Evolutionary conservation across 176 grass and related monocot species (phyloP).

Genomic region (Triticum dicoccoides): DNA sequence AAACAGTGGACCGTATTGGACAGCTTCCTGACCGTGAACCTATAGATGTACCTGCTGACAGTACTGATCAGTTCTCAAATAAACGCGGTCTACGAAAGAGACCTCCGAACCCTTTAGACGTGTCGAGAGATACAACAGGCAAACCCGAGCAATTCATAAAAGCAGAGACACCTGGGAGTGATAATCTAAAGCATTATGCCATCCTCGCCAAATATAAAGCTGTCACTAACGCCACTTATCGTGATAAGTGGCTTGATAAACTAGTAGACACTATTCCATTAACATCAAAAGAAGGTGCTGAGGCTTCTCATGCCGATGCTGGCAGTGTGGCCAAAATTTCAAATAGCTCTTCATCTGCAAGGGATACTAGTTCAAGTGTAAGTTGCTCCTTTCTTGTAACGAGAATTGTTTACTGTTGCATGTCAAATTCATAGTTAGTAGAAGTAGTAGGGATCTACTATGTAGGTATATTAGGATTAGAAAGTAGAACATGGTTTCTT

Average conservation of each 20-base stretch:
- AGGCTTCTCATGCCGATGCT: constrained; percentile 34
- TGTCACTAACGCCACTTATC: constrained; percentile 49
- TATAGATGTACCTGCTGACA: constrained; percentile 53
- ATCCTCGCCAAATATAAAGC: constrained; percentile 69
- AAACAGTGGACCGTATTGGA: constrained; percentile 72
- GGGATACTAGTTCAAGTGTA: constrained; percentile 50
- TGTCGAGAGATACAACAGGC: constrained; percentile 40
- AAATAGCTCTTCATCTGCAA: constrained; percentile 33
- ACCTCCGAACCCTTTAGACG: constrained; percentile 55
- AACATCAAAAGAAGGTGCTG: constrained; percentile 49
- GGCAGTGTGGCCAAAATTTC: constrained; percentile 22
- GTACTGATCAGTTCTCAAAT: constrained; percentile 44
- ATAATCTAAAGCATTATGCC: constrained; percentile 48
- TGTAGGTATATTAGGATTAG: background rate
- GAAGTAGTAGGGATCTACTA: background rate
- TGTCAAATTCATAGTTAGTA: constrained; percentile 15
- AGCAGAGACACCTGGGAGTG: constrained; percentile 81
- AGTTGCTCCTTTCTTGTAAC: constrained; percentile 21
- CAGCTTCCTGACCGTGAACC: constrained; percentile 63
- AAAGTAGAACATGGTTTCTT: background rate
- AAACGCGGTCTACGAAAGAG: constrained; percentile 56
- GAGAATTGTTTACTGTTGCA: constrained; percentile 11
- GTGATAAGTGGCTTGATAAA: constrained; percentile 93
- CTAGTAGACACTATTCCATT: constrained; percentile 65
- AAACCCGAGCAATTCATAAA: constrained; percentile 57